Base-by-base conservation (phyloP, 2,329 filamentous ascomycete genomes). In the Talaromyces sp. region DNA sequence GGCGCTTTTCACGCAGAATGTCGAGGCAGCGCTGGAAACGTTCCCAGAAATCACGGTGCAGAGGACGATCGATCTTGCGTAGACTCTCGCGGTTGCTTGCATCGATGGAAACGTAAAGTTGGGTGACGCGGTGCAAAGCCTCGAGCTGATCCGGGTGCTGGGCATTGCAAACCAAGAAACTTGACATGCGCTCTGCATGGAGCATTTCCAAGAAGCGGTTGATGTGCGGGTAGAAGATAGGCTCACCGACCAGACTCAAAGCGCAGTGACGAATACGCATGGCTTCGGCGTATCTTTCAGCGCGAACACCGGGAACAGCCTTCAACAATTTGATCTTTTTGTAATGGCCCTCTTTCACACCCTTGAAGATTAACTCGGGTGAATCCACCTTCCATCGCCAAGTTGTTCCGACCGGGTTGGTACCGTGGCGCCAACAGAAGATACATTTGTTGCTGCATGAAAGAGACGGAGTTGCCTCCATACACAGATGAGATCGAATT, bases 391-490 rank as follows among this genome's bases (percentile, higher is more conserved):
- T 85, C 93, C 93, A 99, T 55, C 93, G 87, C 93, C 94, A 97
- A 4, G 89, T 96, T 2, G 94, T 97, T 43, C 92, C 92, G 0
- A 97, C 94, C 0, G 93, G 93, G 70, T 97, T 99, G 0, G 94
- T 97, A 48, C 93, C 94, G 69, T 97, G 94, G 6, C 94, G 87
- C 94, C 93, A 99, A 81, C 93, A 99, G 74, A 97, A 99, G 61
- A 99, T 91, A 72, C 94, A 97, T 73, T 99, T 97, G 78, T 97
- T 97, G 57, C 89, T 94, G 80, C 93, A 99, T 9, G 91, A 96
- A 3, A 99, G 83, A 0, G 92, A 96, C 0, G 93, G 93, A 0
- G 93, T 97, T 2, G 93, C 93, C 75, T 99, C 93, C 94, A 99
- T 99, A 74, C 93, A 99, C 56, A 96, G 88, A 69, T 99, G 94